Evolutionary conservation across 768 basidiomycete genomes (phyloP), one percentile per base, ranked within the genome.

Genomic region (Panus rudis): DNA sequence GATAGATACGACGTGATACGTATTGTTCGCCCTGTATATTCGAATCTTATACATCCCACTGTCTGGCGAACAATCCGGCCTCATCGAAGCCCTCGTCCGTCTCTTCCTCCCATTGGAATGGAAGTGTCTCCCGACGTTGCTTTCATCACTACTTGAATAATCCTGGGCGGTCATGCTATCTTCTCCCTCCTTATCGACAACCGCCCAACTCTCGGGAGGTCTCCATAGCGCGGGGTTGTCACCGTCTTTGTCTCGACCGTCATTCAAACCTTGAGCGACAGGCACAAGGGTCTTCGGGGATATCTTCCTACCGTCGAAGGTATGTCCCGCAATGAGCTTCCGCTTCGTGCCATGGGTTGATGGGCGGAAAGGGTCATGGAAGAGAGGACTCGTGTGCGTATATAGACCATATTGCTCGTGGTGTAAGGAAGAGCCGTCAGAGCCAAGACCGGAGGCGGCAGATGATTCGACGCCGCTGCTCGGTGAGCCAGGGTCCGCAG

Each of bases 161-260:
- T 64, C 66, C 2, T 61, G 67, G 3, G 61, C 65, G 6, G 60
- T 65, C 16, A 49, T 57, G 3, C 43, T 32, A 10, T 68, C 67
- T 35, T 61, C 63, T 4, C 64, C 72, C 3, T 71, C 70, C 40
- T 69, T 71, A 37, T 69, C 71, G 30, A 75, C 73, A 12, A 85
- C 81, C 1, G 71, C 81, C 86, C 87, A 89, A 43, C 84, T 86
- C 54, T 88, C 76, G 1, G 87, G 87, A 4, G 87, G 66, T 2
- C 62, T 74, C 87, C 87, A 90, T n/a, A n/a, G n/a, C 2, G 56
- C 50, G 4, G 53, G 42, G 20, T 51, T 53, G 40, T 52, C 58
- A 10, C 42, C 48, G 28, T 54, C 53, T 3, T 39, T 33, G 37
- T 51, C 21, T 39, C 37, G 26, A 33, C 30, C 34, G 16, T 44